Evolutionary conservation across 805 yeast genomes (phyloP).

Genomic region (Candida silvatica): DNA sequence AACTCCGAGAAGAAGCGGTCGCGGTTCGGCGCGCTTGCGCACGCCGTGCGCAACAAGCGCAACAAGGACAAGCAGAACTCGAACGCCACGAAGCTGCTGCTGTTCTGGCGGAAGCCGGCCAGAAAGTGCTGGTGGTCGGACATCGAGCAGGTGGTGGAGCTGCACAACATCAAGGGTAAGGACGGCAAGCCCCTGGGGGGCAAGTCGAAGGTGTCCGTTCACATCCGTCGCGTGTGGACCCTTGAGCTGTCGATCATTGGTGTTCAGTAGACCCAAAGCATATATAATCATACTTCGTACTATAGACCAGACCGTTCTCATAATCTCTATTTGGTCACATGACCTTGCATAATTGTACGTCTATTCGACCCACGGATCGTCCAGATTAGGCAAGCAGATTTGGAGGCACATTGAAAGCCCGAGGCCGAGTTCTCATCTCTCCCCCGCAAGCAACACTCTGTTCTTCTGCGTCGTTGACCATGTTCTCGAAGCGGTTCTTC

Average conservation of each 20-base stretch:
- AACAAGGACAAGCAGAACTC: constrained; percentile 26
- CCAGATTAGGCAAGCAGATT: no score
- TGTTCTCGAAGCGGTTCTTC: background rate
- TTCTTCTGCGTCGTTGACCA: no score
- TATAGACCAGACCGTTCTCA: no score
- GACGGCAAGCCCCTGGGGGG: constrained; percentile 22
- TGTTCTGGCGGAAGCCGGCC: constrained; percentile 98
- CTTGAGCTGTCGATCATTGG: constrained; percentile 87
- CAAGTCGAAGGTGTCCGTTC: constrained; percentile 51
- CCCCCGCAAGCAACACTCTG: no score
- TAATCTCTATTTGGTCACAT: no score
- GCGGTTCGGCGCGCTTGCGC: constrained; percentile 54
- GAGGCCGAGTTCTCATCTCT: no score
- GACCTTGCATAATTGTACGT: no score
- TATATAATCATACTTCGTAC: no score
- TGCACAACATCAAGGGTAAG: constrained; percentile 18
- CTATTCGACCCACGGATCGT: no score
- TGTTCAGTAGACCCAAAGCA: constrained; percentile 47
- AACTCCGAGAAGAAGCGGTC: constrained; percentile 34
- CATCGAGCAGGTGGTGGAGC: constrained; percentile 38
- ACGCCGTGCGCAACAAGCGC: constrained; percentile 39
- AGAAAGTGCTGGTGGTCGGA: constrained; percentile 98
- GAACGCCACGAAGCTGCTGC: constrained; percentile 51
- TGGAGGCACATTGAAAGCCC: no score
- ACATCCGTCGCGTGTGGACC: constrained; percentile 94